A percentile compares a stretch with the other conserved stretches of the same genome.
These are phyloP conservation scores for Annulohypoxylon moriforme DNA, from an alignment of 495 filamentous ascomycete genomes.

Conservation along the genomic window DNA sequence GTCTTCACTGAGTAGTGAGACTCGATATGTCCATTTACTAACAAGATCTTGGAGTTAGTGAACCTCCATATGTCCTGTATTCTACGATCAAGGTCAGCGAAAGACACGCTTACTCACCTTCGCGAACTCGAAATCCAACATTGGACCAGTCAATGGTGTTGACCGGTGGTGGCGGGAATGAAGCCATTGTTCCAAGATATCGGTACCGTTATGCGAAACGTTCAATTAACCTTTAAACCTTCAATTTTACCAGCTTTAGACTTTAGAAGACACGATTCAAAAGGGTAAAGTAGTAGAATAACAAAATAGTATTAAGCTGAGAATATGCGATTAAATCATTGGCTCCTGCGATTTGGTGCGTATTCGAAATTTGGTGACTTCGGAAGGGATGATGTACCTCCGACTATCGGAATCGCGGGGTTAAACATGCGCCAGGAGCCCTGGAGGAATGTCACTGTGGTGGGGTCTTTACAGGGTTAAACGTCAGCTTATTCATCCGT, in stretches of 20 bases:
- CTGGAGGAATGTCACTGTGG: neutral
- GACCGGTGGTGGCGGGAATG: conserved; percentile 85
- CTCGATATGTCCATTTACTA: conserved; percentile 83
- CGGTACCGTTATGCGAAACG: neutral
- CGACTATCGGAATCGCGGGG: conserved; percentile 43
- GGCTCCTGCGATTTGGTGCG: conserved; percentile 22
- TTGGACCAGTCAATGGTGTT: conserved; percentile 91
- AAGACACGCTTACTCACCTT: conserved; percentile 67
- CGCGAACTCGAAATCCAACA: conserved; percentile 89
- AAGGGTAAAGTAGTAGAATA: neutral
- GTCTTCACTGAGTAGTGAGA: conserved; percentile 75
- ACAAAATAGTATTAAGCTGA: conserved; percentile 26
- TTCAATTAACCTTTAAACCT: conserved; percentile 6
- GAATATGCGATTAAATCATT: conserved; percentile 34
- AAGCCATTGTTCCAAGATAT: conserved; percentile 48
- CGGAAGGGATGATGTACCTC: conserved; percentile 12
- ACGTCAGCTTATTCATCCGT: conserved; percentile 27
- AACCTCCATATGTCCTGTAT: neutral
- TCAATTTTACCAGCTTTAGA: neutral
- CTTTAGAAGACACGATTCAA: neutral
- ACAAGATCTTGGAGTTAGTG: conserved; percentile 20
- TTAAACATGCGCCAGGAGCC: neutral
- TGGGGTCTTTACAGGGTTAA: conserved; percentile 10
- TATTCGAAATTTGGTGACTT: conserved; percentile 27
- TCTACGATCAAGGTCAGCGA: neutral